Conservation (phyloP, 768 basidiomycete genomes). For the Suillus alpinus region DNA sequence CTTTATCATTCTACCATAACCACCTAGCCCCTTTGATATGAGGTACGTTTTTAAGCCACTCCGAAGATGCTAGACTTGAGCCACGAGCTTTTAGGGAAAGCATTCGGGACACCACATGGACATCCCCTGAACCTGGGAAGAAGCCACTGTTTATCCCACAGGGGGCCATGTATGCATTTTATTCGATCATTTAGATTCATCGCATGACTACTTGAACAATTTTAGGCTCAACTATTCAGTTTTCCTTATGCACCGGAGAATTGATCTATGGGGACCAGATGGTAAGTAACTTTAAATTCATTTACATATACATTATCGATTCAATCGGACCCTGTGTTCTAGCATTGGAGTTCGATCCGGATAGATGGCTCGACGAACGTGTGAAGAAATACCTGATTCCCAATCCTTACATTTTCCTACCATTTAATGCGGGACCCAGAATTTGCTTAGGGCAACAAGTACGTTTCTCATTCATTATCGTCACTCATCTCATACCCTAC, state of each 20-base stretch:
- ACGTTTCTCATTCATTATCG: slow-evolving; percentile 13
- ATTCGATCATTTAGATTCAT: neutral
- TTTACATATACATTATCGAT: neutral
- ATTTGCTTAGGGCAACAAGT: slow-evolving; percentile 39
- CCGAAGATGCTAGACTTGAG: neutral
- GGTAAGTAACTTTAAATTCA: slow-evolving; percentile 10
- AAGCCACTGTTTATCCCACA: slow-evolving; percentile 31
- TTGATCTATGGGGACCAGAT: slow-evolving; percentile 38
- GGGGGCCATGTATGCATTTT: slow-evolving; percentile 16
- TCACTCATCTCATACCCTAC: neutral
- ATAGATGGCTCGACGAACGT: slow-evolving; percentile 39
- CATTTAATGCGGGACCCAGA: slow-evolving; percentile 41
- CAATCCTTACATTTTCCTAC: slow-evolving; percentile 42
- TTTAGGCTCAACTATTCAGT: slow-evolving; percentile 26
- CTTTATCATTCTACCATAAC: neutral
- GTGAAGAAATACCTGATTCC: slow-evolving; percentile 32
- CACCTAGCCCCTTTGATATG: slow-evolving; percentile 31
- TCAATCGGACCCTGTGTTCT: neutral
- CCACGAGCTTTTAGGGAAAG: slow-evolving; percentile 15
- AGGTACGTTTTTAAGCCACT: slow-evolving; percentile 16
- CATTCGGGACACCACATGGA: slow-evolving; percentile 23
- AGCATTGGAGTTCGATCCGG: slow-evolving; percentile 36
- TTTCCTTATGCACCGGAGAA: slow-evolving; percentile 35
- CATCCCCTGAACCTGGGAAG: slow-evolving; percentile 15
- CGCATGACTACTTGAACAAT: neutral